These are phyloP conservation scores for Phaeosphaeriaceae sp. DNA, from an alignment of 2,329 filamentous ascomycete genomes.

Conservation along the genomic window DNA sequence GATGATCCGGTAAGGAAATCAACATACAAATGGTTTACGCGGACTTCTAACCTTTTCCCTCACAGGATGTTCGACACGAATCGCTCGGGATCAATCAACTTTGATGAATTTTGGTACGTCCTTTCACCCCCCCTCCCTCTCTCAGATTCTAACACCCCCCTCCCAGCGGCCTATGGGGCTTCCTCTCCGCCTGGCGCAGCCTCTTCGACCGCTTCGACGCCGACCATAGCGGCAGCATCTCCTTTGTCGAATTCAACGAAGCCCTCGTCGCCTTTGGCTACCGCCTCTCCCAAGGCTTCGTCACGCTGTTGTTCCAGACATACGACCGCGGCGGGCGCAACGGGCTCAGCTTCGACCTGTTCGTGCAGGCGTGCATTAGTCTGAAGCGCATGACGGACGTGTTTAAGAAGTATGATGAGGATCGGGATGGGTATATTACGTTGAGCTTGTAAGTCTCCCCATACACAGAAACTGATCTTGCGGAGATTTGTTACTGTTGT, in stretches of 20 bases:
- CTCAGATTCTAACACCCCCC: slow-evolving; percentile 10
- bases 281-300: slow-evolving; percentile 82
- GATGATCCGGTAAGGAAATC: slow-evolving; percentile 74
- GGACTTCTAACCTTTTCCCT: not conserved
- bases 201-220: slow-evolving; percentile 95
- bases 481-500: no score
- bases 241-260: slow-evolving; percentile 83
- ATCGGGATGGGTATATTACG: slow-evolving; percentile 84
- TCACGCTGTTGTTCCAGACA: slow-evolving; percentile 82
- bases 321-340: slow-evolving; percentile 70
- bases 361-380: slow-evolving; percentile 96
- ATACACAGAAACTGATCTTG: no score
- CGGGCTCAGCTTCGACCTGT: slow-evolving; percentile 78
- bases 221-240: slow-evolving; percentile 87
- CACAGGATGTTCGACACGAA: slow-evolving; percentile 92
- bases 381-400: slow-evolving; percentile 99
- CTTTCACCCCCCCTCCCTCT: not conserved
- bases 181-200: slow-evolving; percentile 89
- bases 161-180: slow-evolving; percentile 82
- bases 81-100: slow-evolving; percentile 86
- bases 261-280: slow-evolving; percentile 93
- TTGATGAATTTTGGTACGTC: slow-evolving; percentile 83
- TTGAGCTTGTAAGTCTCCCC: slow-evolving; percentile 59
- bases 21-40: not conserved
- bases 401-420: slow-evolving; percentile 98